Base-by-base conservation (phyloP, 2,329 filamentous ascomycete species). In the Blastomyces emzantsi region DNA sequence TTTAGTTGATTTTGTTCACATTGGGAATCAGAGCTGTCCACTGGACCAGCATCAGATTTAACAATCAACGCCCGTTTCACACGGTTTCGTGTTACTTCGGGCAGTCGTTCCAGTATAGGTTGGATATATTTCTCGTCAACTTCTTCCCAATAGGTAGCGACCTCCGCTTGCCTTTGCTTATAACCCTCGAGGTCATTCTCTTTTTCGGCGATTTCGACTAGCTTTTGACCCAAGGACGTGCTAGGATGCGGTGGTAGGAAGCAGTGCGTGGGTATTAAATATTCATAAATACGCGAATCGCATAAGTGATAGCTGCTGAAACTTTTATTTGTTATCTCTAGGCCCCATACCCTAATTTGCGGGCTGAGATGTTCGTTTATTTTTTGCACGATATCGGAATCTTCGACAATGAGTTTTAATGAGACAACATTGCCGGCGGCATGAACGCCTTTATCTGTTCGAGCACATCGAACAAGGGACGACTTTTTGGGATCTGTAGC, bases 391-490 rank as follows among this genome's bases (percentile, higher is more conserved):
- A 97, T 85, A 66, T 96, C 87, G 13, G 86, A 83, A 64, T 97
- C 93, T 76, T 97, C 93, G 58, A 97, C 88, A 70, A 99, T 97
- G 69, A 99, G 82, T 79, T 99, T 99, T 71, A 97, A 76, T 41
- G 91, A 96, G 66, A 97, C 90, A 71, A 97, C 88, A 72, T 97
- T 97, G 61, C 93, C 94, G 1, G 93, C 93, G 1, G 93, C 93
- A 75, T 97, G 93, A 1, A 97, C 93, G 62, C 94, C 94, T 80
- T 97, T 99, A 79, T 99, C 94, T 0, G 94, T 99, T 67, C 94
- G 85, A 3, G 94, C 94, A 76, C 94, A 99, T 67, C 94, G 88
- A 62, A 96, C 90, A 57, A 99, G 84, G 61, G 91, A 92, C 1
- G 92, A 96, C 77, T 99, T 99, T 76, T 95, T 96, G 3, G 93